Conservation (phyloP, 2,329 filamentous ascomycete genomes). For the Mycosphaerella arachidis region DNA sequence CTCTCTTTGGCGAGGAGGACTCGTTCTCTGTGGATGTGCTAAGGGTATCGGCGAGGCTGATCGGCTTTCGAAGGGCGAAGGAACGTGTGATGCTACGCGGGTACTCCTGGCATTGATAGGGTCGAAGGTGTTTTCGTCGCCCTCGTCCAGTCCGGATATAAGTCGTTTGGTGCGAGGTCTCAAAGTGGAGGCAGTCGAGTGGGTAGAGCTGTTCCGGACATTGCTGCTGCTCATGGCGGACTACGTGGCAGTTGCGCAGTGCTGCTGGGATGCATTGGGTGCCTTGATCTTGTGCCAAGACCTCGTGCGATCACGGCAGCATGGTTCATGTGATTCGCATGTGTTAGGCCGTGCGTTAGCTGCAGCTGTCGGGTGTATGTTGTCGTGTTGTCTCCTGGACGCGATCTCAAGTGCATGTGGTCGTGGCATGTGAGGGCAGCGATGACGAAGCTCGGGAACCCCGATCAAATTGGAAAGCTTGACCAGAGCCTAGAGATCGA, state of each 20-base stretch:
- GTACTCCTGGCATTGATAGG: constrained; percentile 32
- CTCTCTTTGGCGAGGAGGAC: constrained; percentile 8
- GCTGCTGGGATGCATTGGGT: neutral
- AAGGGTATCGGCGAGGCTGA: constrained; percentile 41
- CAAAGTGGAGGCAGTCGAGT: constrained; percentile 41
- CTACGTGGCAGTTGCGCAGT: constrained; percentile 4
- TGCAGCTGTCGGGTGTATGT: neutral
- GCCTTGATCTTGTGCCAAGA: neutral
- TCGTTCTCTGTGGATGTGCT: constrained; percentile 27
- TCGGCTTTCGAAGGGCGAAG: constrained; percentile 38
- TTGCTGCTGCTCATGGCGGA: constrained; percentile 30
- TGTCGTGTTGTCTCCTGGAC: neutral
- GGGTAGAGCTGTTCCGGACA: constrained; percentile 29
- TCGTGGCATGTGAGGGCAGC: neutral
- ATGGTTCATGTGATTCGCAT: neutral
- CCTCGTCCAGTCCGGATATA: constrained; percentile 46
- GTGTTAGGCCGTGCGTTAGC: neutral
- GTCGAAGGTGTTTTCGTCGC: constrained; percentile 34
- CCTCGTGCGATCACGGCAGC: neutral
- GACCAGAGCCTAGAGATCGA: no score
- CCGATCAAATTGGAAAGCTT: neutral
- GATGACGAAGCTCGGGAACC: neutral
- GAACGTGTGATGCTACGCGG: constrained; percentile 32
- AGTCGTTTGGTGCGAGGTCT: constrained; percentile 45
- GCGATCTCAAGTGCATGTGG: neutral